Base-by-base conservation (phyloP, 2,329 filamentous ascomycete species). In the Ophiostoma quercus region DNA sequence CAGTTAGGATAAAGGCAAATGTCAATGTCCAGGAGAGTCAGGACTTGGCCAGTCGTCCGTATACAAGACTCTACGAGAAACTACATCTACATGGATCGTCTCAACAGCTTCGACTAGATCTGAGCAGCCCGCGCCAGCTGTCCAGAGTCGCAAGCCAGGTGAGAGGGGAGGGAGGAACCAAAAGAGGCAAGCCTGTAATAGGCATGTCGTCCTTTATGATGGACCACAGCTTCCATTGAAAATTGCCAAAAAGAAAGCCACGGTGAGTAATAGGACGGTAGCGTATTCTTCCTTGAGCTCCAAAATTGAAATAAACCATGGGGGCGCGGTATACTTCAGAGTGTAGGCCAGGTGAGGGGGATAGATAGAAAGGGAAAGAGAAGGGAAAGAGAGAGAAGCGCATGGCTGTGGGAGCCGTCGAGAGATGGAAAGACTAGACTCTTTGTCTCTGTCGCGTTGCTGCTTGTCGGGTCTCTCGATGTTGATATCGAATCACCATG, bases 291-390 rank as follows among this genome's bases (percentile, higher is more conserved):
- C 90, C 90, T 92, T 82, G 85, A 63, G 84, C 86, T 87, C 87
- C 87, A 92, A 92, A 92, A 92, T 92, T 90, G 90, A 90, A 87
- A 88, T 84, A 84, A 82, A 88, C 88, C 89, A 92, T 83, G 81
- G 87, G 76, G 84, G 79, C 81, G 80, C 79, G 84, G 87, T 87
- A 86, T 83, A 85, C 87, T 84, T 91, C 90, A 90, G 90, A 92
- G 90, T 93, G 90, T 91, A 91, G 88, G 85, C 84, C 89, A 91
- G 88, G 73, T 73, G 14, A 32, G 12, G n/a, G n/a, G n/a, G n/a
- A n/a, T n/a, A n/a, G n/a, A n/a, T n/a, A n/a, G n/a, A n/a, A n/a
- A n/a, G n/a, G n/a, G n/a, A n/a, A n/a, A n/a, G n/a, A n/a, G n/a
- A n/a, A n/a, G 25, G 54, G 16, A n/a, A 66, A 51, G 19, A 25